Conservation (phyloP, 495 filamentous ascomycete species). For the Podospora pseudocomata region DNA sequence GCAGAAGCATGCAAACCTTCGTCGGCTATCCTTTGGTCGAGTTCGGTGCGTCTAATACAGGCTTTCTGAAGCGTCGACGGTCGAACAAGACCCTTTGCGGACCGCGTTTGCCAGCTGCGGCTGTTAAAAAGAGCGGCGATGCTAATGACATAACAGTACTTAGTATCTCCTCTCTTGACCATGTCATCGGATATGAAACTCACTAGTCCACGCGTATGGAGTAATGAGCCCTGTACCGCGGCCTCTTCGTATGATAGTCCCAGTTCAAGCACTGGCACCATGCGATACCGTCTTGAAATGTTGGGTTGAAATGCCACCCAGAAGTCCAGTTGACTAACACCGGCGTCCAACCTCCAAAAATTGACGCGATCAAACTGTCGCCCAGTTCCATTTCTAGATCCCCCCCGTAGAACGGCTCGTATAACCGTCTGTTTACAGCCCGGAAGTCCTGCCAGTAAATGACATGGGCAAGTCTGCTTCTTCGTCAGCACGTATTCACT, state of each 20-base stretch:
- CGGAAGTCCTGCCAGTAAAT: conserved; percentile 40
- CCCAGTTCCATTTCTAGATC: conserved; percentile 44
- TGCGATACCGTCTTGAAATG: conserved; percentile 34
- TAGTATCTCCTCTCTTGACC: not conserved
- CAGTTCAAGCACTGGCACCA: conserved; percentile 38
- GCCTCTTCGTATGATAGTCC: conserved; percentile 34
- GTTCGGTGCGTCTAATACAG: not conserved
- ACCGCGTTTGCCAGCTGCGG: conserved; percentile 6
- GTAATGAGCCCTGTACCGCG: conserved; percentile 36
- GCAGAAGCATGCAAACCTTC: conserved; percentile 19
- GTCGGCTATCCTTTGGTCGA: conserved; percentile 11
- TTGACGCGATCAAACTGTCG: conserved; percentile 36
- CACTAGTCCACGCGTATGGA: conserved; percentile 38
- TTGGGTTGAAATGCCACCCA: conserved; percentile 15
- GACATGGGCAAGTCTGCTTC: conserved; percentile 35
- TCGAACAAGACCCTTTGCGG: not conserved
- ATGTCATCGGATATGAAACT: conserved; percentile 13
- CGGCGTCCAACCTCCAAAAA: conserved; percentile 40
- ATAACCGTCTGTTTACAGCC: conserved; percentile 30
- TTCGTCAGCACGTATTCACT: conserved; percentile 10
- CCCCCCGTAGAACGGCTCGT: conserved; percentile 39
- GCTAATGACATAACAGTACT: not conserved
- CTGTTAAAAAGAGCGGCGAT: conserved; percentile 18
- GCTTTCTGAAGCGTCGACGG: not conserved
- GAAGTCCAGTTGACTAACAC: conserved; percentile 17